Percentiles rank a stretch among this genome's conserved stretches.
phyloP scores from a whole-genome alignment of 371 early-diverging fungal genomes.

The Blakeslea trispora region DNA sequence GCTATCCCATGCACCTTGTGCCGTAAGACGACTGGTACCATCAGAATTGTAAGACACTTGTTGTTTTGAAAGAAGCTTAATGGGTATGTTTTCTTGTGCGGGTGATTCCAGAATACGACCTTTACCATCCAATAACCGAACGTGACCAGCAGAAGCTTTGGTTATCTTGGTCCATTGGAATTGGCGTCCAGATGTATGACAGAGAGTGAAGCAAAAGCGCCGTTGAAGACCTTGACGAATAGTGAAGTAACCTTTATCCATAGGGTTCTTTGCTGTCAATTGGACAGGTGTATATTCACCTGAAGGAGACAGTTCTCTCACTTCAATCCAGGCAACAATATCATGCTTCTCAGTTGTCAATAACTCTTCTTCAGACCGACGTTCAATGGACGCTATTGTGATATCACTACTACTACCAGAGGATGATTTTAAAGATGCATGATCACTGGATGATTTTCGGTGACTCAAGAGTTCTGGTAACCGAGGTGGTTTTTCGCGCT shows the following conservation, averaged over 20 bases:
- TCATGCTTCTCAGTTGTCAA: conserved; percentile 71
- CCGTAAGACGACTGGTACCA: conserved; percentile 63
- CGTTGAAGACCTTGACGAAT: conserved; percentile 87
- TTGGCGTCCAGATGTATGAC: conserved; percentile 77
- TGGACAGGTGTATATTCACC: conserved; percentile 79
- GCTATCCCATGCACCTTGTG: conserved; percentile 82
- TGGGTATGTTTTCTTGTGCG: conserved; percentile 52
- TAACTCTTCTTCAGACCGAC: conserved; percentile 68
- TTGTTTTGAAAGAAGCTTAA: conserved; percentile 54
- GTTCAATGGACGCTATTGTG: conserved; percentile 36
- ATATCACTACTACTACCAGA: conserved; percentile 16
- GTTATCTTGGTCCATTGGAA: conserved; percentile 65
- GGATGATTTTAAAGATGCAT: conserved; percentile 27
- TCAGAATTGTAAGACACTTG: conserved; percentile 53
- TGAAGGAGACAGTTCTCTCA: conserved; percentile 66
- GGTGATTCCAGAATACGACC: conserved; percentile 61
- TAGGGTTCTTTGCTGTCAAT: conserved; percentile 51
- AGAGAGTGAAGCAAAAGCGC: conserved; percentile 68
- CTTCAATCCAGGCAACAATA: conserved; percentile 66
- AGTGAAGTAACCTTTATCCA: conserved; percentile 70
- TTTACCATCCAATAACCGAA: conserved; percentile 67
- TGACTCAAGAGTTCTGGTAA: conserved; percentile 19
- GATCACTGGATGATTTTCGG: conserved; percentile 19
- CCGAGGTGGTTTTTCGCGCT: conserved; percentile 42
- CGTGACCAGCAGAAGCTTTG: conserved; percentile 62